Evolutionary conservation across 768 basidiomycete species (phyloP).

Genomic region (Trametes cinnabarina): DNA sequence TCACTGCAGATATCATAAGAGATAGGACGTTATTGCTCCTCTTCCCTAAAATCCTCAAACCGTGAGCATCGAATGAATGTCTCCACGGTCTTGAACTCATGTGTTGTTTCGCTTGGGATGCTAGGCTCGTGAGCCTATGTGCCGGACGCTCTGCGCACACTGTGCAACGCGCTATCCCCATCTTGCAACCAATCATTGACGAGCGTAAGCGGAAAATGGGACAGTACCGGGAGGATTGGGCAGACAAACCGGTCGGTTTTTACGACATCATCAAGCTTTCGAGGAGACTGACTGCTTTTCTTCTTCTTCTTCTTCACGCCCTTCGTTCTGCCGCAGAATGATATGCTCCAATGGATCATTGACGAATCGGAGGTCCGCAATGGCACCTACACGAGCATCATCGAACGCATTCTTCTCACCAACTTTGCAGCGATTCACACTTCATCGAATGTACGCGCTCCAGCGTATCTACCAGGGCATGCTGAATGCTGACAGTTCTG

Average conservation of each 20-base stretch:
- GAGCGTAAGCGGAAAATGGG: slow-evolving; percentile 26
- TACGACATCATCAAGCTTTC: background rate
- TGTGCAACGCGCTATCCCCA: slow-evolving; percentile 10
- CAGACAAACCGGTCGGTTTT: slow-evolving; percentile 31
- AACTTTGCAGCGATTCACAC: slow-evolving; percentile 25
- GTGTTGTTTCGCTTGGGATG: no score
- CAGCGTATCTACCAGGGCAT: no score
- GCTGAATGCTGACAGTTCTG: no score
- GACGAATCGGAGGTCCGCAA: slow-evolving; percentile 22
- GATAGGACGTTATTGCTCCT: slow-evolving; percentile 23
- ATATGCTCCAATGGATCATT: slow-evolving; percentile 34
- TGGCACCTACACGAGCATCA: slow-evolving; percentile 17
- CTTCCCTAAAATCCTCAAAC: slow-evolving; percentile 34
- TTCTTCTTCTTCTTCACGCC: no score
- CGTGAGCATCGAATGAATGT: slow-evolving; percentile 20
- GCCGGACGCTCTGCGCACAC: background rate
- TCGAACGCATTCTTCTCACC: slow-evolving; percentile 27
- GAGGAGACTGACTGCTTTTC: no score
- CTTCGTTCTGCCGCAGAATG: no score
- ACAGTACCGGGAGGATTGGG: slow-evolving; percentile 17
- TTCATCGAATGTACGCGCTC: slow-evolving; percentile 13
- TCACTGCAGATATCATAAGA: slow-evolving; percentile 33
- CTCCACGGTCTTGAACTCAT: no score
- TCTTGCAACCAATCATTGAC: slow-evolving; percentile 32
- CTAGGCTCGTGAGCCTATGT: background rate